Percentiles rank a stretch among this genome's conserved stretches.
Conservation (phyloP, 2,329 filamentous ascomycete species). For the Penicillium psychrosexuale region DNA sequence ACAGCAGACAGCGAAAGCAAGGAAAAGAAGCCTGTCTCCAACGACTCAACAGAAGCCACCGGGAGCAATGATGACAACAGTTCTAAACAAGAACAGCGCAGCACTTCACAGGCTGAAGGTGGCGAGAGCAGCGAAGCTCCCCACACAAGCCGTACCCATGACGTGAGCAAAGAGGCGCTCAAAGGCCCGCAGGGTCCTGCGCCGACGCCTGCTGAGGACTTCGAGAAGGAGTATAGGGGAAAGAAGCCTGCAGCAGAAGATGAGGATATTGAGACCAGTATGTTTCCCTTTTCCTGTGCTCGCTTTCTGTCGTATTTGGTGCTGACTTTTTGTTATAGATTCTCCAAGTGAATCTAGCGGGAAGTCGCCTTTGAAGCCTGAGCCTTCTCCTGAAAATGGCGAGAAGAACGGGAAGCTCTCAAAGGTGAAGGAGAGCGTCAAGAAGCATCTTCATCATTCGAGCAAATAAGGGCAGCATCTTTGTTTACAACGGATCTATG, state of each 20-base stretch:
- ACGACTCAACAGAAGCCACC: not conserved
- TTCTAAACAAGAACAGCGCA: slow-evolving; percentile 16
- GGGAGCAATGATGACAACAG: not conserved
- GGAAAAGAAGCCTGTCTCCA: not conserved
- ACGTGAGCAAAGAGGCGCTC: slow-evolving; percentile 31
- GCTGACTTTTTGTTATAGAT: not conserved
- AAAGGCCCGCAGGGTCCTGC: slow-evolving; percentile 27
- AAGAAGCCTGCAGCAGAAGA: slow-evolving; percentile 11
- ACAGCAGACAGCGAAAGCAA: not conserved
- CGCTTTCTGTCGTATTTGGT: not conserved
- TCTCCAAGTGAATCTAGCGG: not conserved
- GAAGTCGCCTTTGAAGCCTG: slow-evolving; percentile 1
- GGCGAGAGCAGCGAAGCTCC: slow-evolving; percentile 1
- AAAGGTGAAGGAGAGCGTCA: slow-evolving; percentile 24
- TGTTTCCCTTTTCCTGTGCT: not conserved
- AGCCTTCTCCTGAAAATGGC: not conserved
- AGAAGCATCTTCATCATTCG: slow-evolving; percentile 16
- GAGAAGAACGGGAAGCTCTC: slow-evolving; percentile 16
- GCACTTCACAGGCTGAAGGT: slow-evolving; percentile 1
- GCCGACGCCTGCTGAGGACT: slow-evolving; percentile 26
- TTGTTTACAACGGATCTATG: not conserved
- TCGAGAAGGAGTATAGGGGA: slow-evolving; percentile 28
- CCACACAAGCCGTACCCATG: not conserved
- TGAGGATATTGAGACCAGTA: not conserved
- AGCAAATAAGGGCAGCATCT: not conserved